phyloP scores from a whole-genome alignment of 495 filamentous ascomycete species.

The Hypoxylon subgilvum region DNA sequence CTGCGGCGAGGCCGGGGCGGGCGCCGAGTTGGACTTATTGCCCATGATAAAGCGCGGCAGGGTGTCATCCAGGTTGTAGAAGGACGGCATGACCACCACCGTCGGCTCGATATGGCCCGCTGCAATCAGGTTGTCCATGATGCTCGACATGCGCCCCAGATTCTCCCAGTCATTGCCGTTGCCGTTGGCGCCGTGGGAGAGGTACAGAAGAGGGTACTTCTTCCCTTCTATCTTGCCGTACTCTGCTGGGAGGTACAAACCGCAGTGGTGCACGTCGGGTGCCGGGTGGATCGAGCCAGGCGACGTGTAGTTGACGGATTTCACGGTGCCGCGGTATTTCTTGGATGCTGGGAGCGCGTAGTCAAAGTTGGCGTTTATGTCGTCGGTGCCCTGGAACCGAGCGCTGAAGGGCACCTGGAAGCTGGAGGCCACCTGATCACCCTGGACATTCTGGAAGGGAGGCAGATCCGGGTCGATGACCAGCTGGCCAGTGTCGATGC shows the following conservation, averaged over 20 bases:
- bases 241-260: constrained; percentile 42
- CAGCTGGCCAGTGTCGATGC: constrained; percentile 43
- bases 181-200: constrained; percentile 39
- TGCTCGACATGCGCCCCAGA: constrained; percentile 39
- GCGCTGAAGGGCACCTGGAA: constrained; percentile 45
- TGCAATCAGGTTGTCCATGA: constrained; percentile 46
- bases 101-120: constrained; percentile 42
- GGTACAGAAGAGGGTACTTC: constrained; percentile 43
- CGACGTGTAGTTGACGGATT: constrained; percentile 44
- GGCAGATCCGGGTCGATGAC: constrained; percentile 43
- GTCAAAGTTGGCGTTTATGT: constrained; percentile 43
- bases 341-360: constrained; percentile 39
- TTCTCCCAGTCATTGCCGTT: constrained; percentile 45
- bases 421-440: constrained; percentile 43
- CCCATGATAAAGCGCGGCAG: constrained; percentile 39
- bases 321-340: constrained; percentile 32
- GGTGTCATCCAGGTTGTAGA: constrained; percentile 41
- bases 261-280: constrained; percentile 41
- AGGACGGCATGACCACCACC: constrained; percentile 43
- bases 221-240: constrained; percentile 32
- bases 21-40: constrained; percentile 22
- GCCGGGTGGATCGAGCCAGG: constrained; percentile 42
- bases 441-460: constrained; percentile 41
- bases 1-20: constrained; percentile 20
- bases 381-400: constrained; percentile 39